Conservation (phyloP, 2,329 filamentous ascomycete genomes). For the Aspergillus glaucus region DNA sequence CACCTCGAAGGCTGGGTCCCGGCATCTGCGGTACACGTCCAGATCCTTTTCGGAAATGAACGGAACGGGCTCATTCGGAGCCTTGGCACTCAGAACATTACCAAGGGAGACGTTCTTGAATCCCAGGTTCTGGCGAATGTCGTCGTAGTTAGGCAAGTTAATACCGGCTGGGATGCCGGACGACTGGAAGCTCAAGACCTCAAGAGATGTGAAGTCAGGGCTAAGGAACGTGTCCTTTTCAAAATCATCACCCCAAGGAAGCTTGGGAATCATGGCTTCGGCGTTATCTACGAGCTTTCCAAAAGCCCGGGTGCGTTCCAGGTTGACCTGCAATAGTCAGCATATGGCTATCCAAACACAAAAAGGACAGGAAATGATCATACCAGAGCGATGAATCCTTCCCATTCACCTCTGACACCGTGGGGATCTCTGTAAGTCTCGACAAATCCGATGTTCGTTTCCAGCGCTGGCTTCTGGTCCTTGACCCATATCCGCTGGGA, state of each 20-base stretch:
- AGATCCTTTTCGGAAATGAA: slow-evolving; percentile 79
- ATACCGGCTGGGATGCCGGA: slow-evolving; percentile 58
- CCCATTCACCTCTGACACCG: slow-evolving; percentile 76
- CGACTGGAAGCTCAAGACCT: slow-evolving; percentile 75
- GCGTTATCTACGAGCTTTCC: slow-evolving; percentile 76
- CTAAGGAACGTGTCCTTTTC: slow-evolving; percentile 95
- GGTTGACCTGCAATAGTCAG: slow-evolving; percentile 56
- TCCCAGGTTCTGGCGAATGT: slow-evolving; percentile 56
- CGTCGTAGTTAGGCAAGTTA: slow-evolving; percentile 53
- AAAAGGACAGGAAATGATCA: slow-evolving; percentile 5
- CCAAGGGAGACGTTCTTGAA: slow-evolving; percentile 76
- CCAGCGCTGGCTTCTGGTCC: slow-evolving; percentile 73
- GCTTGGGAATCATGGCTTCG: slow-evolving; percentile 73
- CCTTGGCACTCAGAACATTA: slow-evolving; percentile 86
- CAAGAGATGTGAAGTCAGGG: slow-evolving; percentile 91
- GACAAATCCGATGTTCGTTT: slow-evolving; percentile 77
- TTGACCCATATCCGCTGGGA: slow-evolving; percentile 76
- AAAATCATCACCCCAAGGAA: slow-evolving; percentile 83
- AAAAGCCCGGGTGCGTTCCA: slow-evolving; percentile 84
- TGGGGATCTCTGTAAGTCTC: slow-evolving; percentile 81
- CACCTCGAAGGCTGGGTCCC: slow-evolving; percentile 85
- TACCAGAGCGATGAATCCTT: slow-evolving; percentile 67
- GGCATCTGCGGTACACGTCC: slow-evolving; percentile 71
- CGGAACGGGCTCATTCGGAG: slow-evolving; percentile 84
- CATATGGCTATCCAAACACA: slow-evolving; percentile 2